Evolutionary conservation across 169 alveolate species (phyloP).

Genomic region (Pseudocohnilembus persalinus): DNA sequence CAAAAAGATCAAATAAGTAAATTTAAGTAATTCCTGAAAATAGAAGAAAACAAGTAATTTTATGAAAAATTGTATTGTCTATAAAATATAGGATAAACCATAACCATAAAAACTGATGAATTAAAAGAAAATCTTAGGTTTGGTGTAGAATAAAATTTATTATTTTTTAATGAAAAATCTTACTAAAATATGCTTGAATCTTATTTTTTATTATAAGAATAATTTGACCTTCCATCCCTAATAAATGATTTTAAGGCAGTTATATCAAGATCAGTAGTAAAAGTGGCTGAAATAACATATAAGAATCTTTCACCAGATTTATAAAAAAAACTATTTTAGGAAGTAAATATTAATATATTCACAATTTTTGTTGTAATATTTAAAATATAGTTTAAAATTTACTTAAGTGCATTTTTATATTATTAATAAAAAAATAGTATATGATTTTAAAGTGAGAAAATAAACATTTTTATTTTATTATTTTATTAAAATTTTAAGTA

Average conservation of each 20-base stretch:
- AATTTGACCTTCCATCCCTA: background rate
- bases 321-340: too few species aligned
- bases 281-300: too few species aligned
- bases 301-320: too few species aligned
- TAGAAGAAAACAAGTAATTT: background rate
- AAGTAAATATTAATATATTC: too few species aligned
- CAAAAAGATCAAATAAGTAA: background rate
- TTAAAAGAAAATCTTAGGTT: background rate
- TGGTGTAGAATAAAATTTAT: background rate
- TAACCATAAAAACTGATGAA: background rate
- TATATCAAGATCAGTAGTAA: background rate
- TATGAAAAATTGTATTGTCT: background rate
- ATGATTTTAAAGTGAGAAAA: too few species aligned
- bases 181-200: background rate
- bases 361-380: too few species aligned
- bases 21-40: too few species aligned
- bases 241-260: background rate
- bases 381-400: too few species aligned
- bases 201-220: background rate
- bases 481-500: too few species aligned
- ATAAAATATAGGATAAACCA: background rate
- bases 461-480: too few species aligned
- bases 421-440: too few species aligned
- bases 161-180: background rate
- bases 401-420: too few species aligned